Base-by-base conservation (phyloP, 2,329 filamentous ascomycete species). In the Immersiporthe knoxdaviesiana region DNA sequence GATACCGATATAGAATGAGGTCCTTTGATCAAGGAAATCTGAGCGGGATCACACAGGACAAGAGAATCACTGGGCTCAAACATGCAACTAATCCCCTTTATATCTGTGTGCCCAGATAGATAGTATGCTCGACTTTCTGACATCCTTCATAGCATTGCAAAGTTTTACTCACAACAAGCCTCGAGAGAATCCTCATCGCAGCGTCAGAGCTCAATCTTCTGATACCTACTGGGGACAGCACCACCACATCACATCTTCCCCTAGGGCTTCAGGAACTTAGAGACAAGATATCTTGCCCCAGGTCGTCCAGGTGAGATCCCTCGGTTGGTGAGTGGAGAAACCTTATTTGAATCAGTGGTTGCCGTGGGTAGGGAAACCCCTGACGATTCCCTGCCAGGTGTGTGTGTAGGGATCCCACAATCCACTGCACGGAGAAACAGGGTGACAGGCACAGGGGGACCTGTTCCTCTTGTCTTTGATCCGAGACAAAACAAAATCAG, bases 301-400 rank as follows among this genome's bases (percentile, higher is more conserved):
- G n/a, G n/a, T n/a, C n/a, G n/a, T n/a, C 24, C 24, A 59, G 50
- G 50, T 24, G 24, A 59, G 56, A 37, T 59, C 56, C 39, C 58
- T 60, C 58, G 58, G 32, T 60, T 39, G 58, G 11, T 18, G 32
- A 37, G 58, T 37, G 58, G 58, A 39, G 58, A 37, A 60, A 60
- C 58, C 58, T 60, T 60, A 39, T n/a, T n/a, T n/a, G n/a, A 60
- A 5, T 37, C 27, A 30, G 52, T 14, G 27, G 12, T 27, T 24
- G 24, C 44, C 44, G 50, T 27, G 24, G 52, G 24, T 30, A 30
- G 52, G 52, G 27, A 7, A 56, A 24, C 39, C 44, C 59, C 39
- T 24, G 59, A 41, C 35, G 2, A 37, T 47, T 6, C 44, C 44
- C 37, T n/a, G 37, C 32, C 59, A 61, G n/a, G 50, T 24, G n/a